phyloP scores from a whole-genome alignment of 306 rosid species.

The Medicago truncatula region DNA sequence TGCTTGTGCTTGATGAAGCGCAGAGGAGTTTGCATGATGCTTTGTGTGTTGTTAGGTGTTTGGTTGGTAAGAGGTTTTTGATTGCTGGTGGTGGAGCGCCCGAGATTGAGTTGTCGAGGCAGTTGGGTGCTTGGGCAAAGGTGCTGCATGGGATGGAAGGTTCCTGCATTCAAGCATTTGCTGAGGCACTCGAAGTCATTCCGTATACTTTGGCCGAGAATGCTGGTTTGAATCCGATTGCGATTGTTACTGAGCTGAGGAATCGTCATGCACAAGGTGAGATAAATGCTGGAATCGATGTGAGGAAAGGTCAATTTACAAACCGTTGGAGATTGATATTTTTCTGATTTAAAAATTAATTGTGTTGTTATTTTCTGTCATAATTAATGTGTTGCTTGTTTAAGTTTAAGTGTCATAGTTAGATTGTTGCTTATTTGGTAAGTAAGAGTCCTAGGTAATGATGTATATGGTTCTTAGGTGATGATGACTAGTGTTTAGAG shows the following conservation, averaged over 20 bases:
- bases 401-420: too few species aligned
- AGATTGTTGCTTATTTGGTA: too few species aligned
- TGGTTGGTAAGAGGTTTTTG: conserved; percentile 87
- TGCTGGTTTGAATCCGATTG: conserved; percentile 92
- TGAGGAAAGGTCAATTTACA: conserved; percentile 99
- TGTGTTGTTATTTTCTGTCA: too few species aligned
- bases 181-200: conserved; percentile 96
- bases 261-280: conserved; percentile 96
- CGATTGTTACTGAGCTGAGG: conserved; percentile 95
- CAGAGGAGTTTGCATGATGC: conserved; percentile 97
- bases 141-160: conserved; percentile 99
- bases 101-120: conserved; percentile 93
- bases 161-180: conserved; percentile 80
- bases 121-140: conserved; percentile 98
- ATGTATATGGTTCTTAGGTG: too few species aligned
- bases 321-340: too few species aligned
- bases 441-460: too few species aligned
- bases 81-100: conserved; percentile 99
- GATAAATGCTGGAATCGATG: conserved; percentile 92
- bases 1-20: conserved; percentile 85
- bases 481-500: too few species aligned
- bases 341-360: too few species aligned
- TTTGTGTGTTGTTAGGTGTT: conserved; percentile 92
- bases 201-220: conserved; percentile 94
- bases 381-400: too few species aligned